Base-by-base conservation (phyloP, 176 grass and related monocot species). In the Carex kokanica region DNA sequence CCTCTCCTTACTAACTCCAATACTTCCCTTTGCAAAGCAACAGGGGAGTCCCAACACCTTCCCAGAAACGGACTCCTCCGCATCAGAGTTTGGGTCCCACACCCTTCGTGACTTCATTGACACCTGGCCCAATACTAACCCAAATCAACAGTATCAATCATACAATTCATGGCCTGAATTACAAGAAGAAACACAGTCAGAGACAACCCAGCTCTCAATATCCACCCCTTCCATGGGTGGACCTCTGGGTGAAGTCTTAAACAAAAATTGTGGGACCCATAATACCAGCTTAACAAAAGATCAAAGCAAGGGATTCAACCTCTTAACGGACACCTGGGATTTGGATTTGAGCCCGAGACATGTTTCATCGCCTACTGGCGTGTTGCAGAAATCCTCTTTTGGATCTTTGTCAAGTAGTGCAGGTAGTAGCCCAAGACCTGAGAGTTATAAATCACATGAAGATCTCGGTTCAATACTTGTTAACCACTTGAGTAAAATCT, bases 381-480 rank as follows among this genome's bases (percentile, higher is more conserved):
- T 99, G 78, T 84, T 99, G 24, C 96, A 93, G 91, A 99, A 85
- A 88, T 90, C 89, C 3, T 45, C 90, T 71, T 95, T 95, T 5
- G 88, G 91, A 14, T 95, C 96, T 8, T 79, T 99, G 21, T 92
- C 92, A 23, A 91, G 91, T 34, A 95, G 96, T 86, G 91, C 96
- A 0, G 91, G 96, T 17, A 99, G 96, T 78, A 99, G 96, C 81
- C 96, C 96, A 36, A 87, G 88, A 77, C 78, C 86, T 78, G 96
- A 95, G 77, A 88, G 84, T 78, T 88, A 90, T 14, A 83, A 84
- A 23, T 73, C 84, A 2, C 90, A 94, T 47, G 92, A 93, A 25
- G 92, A 94, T 84, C 90, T 98, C 3, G 89, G 95, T 78, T 92
- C 95, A 20, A 80, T 87, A 78, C 80, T 98, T 81, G 95, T 94